phyloP scores from a whole-genome alignment of 805 yeast genomes.

The Zygotorulaspora sp. region DNA sequence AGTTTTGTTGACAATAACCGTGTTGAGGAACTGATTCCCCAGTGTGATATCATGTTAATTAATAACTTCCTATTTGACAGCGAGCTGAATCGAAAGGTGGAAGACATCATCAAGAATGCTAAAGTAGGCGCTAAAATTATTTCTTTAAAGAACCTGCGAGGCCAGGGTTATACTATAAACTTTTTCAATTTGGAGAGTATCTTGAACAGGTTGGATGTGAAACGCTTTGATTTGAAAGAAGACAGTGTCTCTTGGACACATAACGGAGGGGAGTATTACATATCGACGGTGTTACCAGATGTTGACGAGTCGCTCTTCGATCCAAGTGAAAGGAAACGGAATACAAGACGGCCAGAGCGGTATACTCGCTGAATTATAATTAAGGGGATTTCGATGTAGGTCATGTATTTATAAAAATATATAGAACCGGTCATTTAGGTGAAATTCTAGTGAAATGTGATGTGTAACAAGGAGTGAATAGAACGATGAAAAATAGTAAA shows the following conservation, averaged over 20 bases:
- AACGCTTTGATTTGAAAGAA: conserved; percentile 56
- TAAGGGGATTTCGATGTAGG: too few species aligned
- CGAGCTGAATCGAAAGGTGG: conserved; percentile 63
- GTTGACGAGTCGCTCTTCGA: conserved; percentile 35
- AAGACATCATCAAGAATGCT: conserved; percentile 56
- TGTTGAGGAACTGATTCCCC: conserved; percentile 51
- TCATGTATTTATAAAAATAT: too few species aligned
- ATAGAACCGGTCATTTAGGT: too few species aligned
- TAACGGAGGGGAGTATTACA: conserved; percentile 70
- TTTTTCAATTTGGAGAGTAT: conserved; percentile 50
- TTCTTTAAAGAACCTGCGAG: conserved; percentile 72
- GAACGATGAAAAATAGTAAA: too few species aligned
- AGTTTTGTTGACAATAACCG: conserved; percentile 64
- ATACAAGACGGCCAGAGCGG: conserved; percentile 18
- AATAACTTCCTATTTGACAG: conserved; percentile 83
- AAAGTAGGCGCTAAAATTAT: conserved; percentile 75
- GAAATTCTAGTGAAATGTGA: too few species aligned
- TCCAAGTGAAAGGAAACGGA: conserved; percentile 25
- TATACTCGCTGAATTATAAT: conserved; percentile 25
- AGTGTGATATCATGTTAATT: conserved; percentile 68
- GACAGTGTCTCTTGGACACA: conserved; percentile 86
- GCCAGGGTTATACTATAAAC: conserved; percentile 64
- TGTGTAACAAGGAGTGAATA: background rate
- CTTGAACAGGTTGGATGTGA: conserved; percentile 60
- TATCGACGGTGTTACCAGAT: conserved; percentile 56